Evolutionary conservation across 83 land plant species (phyloP).

Genomic region (Thuja plicata): DNA sequence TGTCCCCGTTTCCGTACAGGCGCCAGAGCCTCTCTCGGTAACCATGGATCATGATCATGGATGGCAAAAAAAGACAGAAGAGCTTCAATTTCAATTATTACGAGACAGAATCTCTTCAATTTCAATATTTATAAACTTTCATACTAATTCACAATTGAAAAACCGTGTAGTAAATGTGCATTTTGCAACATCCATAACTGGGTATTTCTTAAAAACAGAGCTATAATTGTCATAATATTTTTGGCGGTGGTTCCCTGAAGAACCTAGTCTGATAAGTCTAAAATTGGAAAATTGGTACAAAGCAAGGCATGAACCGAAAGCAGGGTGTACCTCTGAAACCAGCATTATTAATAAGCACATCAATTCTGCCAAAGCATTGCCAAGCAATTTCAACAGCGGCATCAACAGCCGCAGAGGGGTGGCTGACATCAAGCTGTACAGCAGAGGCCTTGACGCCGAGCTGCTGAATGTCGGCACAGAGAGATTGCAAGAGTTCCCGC

Average conservation of each 20-base stretch:
- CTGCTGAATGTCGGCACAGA: constrained; percentile 37
- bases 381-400: constrained; percentile 47
- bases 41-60: too few relatives aligned
- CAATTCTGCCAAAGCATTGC: constrained; percentile 49
- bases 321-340: constrained; percentile 49
- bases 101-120: background rate
- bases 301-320: too few relatives aligned
- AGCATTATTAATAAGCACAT: constrained; percentile 62
- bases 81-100: too few relatives aligned
- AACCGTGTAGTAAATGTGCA: background rate
- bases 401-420: constrained; percentile 23
- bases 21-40: too few relatives aligned
- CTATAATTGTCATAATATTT: too few relatives aligned
- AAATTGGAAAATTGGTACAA: too few relatives aligned
- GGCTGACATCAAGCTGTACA: constrained; percentile 44
- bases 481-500: constrained; percentile 39
- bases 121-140: background rate
- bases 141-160: background rate
- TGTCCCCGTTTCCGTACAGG: too few relatives aligned
- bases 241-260: background rate
- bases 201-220: background rate
- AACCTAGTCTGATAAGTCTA: background rate
- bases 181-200: background rate
- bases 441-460: background rate
- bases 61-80: too few relatives aligned